These are phyloP conservation scores for Auricularia cornea DNA, from an alignment of 768 basidiomycete species.

Conservation along the genomic window DNA sequence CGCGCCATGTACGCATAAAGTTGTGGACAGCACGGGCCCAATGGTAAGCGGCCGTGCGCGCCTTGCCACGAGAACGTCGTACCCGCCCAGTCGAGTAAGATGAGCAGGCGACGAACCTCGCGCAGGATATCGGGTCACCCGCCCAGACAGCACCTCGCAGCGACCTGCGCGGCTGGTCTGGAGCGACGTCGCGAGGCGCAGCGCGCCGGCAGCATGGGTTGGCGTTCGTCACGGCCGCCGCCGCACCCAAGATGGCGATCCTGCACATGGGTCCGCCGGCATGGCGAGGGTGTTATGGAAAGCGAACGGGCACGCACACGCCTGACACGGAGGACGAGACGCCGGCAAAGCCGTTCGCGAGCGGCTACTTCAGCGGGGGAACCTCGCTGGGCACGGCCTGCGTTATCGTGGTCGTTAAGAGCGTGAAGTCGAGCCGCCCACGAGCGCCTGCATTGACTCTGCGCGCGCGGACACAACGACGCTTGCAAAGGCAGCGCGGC, in stretches of 20 bases:
- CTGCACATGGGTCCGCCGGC: not conserved
- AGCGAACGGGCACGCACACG: not conserved
- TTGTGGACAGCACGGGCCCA: not conserved
- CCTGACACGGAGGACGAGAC: conserved; percentile 1
- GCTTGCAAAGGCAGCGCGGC: conserved; percentile 6
- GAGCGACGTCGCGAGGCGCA: conserved; percentile 1
- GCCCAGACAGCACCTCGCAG: conserved; percentile 1
- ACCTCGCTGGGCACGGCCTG: conserved; percentile 9
- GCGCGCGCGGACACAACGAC: conserved; percentile 2
- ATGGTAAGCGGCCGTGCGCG: conserved; percentile 5
- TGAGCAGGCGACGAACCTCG: conserved; percentile 2
- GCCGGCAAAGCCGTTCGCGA: conserved; percentile 7
- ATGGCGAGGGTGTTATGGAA: not conserved
- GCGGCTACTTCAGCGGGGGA: conserved; percentile 6
- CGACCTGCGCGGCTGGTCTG: not conserved
- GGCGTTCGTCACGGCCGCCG: not conserved
- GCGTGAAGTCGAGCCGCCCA: conserved; percentile 6
- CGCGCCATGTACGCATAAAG: not conserved
- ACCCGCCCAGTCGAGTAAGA: conserved; percentile 7
- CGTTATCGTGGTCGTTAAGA: conserved; percentile 5
- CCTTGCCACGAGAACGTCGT: conserved; percentile 4
- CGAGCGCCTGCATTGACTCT: conserved; percentile 5
- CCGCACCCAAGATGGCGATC: not conserved
- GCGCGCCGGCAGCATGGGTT: conserved; percentile 4
- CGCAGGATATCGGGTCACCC: conserved; percentile 6